phyloP scores from a whole-genome alignment of 2,329 filamentous ascomycete genomes.

The Clonostachys rhizophaga region DNA sequence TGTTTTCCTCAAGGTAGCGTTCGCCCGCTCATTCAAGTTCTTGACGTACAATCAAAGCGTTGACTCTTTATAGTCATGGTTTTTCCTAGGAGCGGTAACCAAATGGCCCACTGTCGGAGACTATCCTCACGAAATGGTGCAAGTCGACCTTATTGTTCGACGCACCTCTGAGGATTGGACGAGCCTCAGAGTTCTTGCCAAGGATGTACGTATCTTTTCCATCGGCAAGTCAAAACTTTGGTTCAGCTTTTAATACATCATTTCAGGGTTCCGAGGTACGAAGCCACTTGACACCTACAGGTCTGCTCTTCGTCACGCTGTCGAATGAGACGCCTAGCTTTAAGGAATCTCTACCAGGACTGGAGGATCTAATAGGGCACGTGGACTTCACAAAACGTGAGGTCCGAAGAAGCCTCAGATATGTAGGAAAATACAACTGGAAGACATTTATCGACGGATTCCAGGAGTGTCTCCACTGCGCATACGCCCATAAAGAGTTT shows the following conservation, averaged over 20 bases:
- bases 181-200: background rate
- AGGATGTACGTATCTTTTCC: too few species aligned
- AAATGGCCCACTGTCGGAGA: background rate
- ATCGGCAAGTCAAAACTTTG: too few species aligned
- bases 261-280: constrained; percentile 8
- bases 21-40: background rate
- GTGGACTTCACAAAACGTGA: constrained; percentile 51
- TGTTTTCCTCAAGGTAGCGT: background rate
- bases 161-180: background rate
- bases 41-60: too few species aligned
- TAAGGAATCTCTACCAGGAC: constrained; percentile 45
- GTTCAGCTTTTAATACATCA: background rate
- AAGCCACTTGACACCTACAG: constrained; percentile 37
- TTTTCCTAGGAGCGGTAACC: background rate
- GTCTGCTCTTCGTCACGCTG: constrained; percentile 46
- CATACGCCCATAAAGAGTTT: constrained; percentile 54
- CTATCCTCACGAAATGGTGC: background rate
- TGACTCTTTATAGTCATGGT: background rate
- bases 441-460: constrained; percentile 56
- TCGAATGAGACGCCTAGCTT: constrained; percentile 41
- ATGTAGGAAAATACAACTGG: constrained; percentile 53
- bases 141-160: background rate
- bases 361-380: constrained; percentile 38
- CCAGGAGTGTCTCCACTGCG: constrained; percentile 54
- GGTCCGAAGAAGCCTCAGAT: constrained; percentile 45